Base-by-base conservation (phyloP, 148 eudicot genomes). In the Cornus florida region DNA sequence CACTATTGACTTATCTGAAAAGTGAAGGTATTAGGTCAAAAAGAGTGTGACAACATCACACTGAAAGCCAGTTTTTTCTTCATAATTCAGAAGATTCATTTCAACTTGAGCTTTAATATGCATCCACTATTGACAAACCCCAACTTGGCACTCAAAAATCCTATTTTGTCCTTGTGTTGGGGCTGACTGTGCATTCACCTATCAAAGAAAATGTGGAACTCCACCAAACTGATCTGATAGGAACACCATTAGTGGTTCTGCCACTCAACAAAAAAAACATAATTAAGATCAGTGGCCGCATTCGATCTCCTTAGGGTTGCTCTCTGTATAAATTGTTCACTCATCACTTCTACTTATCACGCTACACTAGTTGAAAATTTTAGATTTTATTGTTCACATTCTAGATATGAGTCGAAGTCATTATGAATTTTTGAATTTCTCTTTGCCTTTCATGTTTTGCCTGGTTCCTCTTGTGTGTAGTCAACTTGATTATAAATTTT, bases 401-500 rank as follows among this genome's bases (percentile, higher is more conserved):
- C 11, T 2, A 56, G 19, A 31, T 7, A 84, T 84, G 86, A 81
- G 32, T 59, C 71, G 1, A n/a, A 67, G 32, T 19, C 4, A 8
- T 22, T 59, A 56, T 57, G 66, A 48, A 70, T 8, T 73, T 74
- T 74, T 78, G 10, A 38, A 68, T 74, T 35, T 64, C 48, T 20
- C 80, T 69, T 84, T 80, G 50, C 65, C 74, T 71, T 86, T 81
- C 60, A 74, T 89, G 78, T 70, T 87, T 75, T 67, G 83, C 69
- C 69, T 88, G 11, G 56, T 83, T 46, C 71, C 76, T 81, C 72
- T 82, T 41, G 87, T 73, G 6, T 75, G 69, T 23, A 65, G 90
- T 65, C 92, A 92, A 80, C 97, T 92, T 53, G 90, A 92, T 79
- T 86, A 43, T 60, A 82, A 41, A 19, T 92, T 80, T 73, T 90